Evolutionary conservation across 2,329 filamentous ascomycete genomes (phyloP), one percentile per base, ranked within the genome.

Genomic region (Dactylellina parvicollis): DNA sequence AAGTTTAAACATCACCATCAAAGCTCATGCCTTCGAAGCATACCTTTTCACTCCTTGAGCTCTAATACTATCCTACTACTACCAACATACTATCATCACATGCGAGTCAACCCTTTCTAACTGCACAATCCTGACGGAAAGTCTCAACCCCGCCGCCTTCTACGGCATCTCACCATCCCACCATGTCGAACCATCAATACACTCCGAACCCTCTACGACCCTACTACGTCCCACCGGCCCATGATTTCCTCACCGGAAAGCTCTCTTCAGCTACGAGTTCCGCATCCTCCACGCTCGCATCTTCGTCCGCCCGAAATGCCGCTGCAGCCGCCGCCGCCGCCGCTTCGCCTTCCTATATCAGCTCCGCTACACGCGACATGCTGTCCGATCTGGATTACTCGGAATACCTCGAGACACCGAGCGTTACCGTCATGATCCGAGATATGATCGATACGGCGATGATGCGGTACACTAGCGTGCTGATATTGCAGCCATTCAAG

Each of bases 401-500:
- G 76, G 91, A 92, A 77, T 96, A 96, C 80, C 83, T 96, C 20
- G 85, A 89, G 40, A 91, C 90, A 26, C 91, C 90, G 0, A 91
- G 91, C 0, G 85, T 88, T 26, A 85, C 92, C 9, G 89, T 91
- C 77, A 90, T 90, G 75, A 84, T 90, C 44, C 91, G 90, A 79
- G 89, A 90, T 75, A 83, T 96, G 73, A 79, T 96, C 50, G 92
- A 98, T 79, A 89, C 93, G 80, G 87, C 95, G 76, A 80, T 96
- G 80, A 96, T 93, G 89, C 94, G 95, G 80, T 99, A 99, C 82
- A 90, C 89, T 12, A 92, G 90, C 67, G 89, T 96, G 22, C 81
- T 98, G 78, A 89, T 96, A 80, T 90, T 92, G 60, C 95, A 99
- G 82, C 95, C 95, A 12, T 98, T 99, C 80, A 95, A 98, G 83